These are phyloP conservation scores for Globisporangium parvum DNA, from an alignment of 352 stramenopile species.

Conservation along the genomic window DNA sequence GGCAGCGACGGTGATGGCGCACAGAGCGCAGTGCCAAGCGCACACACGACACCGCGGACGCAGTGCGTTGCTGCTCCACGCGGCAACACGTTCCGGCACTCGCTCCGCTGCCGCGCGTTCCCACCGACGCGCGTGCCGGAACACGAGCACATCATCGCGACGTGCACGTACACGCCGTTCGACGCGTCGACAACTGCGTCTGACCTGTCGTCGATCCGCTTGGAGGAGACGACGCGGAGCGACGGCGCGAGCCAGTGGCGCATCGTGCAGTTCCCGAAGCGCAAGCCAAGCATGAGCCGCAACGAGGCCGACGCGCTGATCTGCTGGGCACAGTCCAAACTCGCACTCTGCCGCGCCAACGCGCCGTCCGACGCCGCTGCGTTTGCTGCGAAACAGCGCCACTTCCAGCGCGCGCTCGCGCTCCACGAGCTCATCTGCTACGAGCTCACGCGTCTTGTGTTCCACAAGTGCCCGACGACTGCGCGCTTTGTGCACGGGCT, in stretches of 20 bases:
- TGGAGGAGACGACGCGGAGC: conserved; percentile 8
- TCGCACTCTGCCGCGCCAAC: background rate
- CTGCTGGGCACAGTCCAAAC: conserved; percentile 24
- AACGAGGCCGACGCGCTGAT: conserved; percentile 24
- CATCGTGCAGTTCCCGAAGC: conserved; percentile 37
- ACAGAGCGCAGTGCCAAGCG: background rate
- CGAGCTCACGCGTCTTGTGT: conserved; percentile 39
- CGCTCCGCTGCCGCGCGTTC: conserved; percentile 31
- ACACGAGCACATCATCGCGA: conserved; percentile 23
- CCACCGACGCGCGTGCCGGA: conserved; percentile 28
- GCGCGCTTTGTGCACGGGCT: conserved; percentile 42
- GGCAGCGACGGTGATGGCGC: background rate
- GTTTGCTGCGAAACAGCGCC: background rate
- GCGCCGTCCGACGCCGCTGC: background rate
- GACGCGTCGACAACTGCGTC: conserved; percentile 11
- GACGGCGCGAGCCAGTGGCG: conserved; percentile 22
- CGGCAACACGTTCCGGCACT: conserved; percentile 27
- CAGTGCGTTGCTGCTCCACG: conserved; percentile 1
- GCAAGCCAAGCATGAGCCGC: conserved; percentile 19
- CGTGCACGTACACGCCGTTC: conserved; percentile 30
- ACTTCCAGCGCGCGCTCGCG: conserved; percentile 20
- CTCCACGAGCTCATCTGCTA: conserved; percentile 35
- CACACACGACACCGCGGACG: background rate
- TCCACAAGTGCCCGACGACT: conserved; percentile 56
- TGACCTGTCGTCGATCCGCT: conserved; percentile 19